Evolutionary conservation across 495 filamentous ascomycete species (phyloP).

Genomic region (Emericellopsis terricola): DNA sequence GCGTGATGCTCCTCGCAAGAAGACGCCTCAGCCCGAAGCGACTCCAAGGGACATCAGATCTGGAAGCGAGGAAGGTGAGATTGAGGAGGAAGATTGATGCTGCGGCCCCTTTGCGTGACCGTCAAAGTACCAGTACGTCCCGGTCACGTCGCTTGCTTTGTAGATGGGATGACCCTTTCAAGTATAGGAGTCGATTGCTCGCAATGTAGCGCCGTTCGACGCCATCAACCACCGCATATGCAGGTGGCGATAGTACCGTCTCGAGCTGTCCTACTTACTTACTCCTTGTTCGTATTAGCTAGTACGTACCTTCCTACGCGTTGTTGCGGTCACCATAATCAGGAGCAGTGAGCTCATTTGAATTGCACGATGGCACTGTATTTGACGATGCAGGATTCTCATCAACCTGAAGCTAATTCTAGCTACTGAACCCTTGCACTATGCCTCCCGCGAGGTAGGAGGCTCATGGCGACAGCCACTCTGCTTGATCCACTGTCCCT

Average conservation of each 20-base stretch:
- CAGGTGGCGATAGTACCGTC: no score
- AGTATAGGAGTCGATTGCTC: no score
- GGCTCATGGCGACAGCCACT: slow-evolving; percentile 17
- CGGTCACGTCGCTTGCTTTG: no score
- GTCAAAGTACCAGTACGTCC: no score
- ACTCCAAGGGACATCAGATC: slow-evolving; percentile 38
- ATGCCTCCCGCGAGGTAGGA: slow-evolving; percentile 4
- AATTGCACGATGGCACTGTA: neutral
- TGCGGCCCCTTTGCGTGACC: no score
- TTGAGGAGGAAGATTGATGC: slow-evolving; percentile 59
- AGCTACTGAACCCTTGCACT: no score
- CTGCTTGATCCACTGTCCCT: slow-evolving; percentile 26
- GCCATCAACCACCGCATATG: no score
- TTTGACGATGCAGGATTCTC: no score
- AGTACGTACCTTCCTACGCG: neutral
- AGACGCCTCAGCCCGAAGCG: slow-evolving; percentile 30
- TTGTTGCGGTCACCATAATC: neutral
- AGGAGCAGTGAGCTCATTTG: slow-evolving; percentile 3
- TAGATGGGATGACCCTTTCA: no score
- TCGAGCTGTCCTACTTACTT: no score
- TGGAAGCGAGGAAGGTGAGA: slow-evolving; percentile 95
- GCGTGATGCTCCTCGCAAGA: slow-evolving; percentile 33
- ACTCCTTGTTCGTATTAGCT: neutral
- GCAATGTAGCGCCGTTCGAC: no score
- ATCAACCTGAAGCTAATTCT: no score